These are phyloP conservation scores for Camellia oleifera DNA, from an alignment of 179 eudicot genomes.

Conservation along the genomic window DNA sequence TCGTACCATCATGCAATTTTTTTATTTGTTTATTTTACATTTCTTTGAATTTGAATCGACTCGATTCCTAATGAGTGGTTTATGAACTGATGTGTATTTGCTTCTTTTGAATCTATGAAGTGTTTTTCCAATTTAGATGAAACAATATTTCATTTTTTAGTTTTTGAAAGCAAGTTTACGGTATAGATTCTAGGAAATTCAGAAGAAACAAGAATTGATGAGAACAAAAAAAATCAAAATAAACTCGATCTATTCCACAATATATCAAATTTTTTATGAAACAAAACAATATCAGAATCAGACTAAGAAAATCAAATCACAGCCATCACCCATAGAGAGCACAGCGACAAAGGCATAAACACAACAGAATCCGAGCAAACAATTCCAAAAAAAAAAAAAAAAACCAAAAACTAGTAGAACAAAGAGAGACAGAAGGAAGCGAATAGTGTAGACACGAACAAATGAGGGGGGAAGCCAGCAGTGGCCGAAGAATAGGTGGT, in stretches of 20 bases:
- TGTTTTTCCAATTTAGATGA: neutral
- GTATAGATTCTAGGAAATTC: neutral
- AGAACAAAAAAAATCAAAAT: neutral
- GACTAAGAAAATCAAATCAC: conserved; percentile 13
- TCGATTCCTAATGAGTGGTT: too few relatives aligned
- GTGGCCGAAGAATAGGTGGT: neutral
- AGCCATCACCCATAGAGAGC: neutral
- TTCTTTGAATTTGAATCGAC: neutral
- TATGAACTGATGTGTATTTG: neutral
- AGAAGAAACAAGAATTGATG: neutral
- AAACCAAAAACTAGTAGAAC: neutral
- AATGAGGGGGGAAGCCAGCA: conserved; percentile 10
- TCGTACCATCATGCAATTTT: too few relatives aligned
- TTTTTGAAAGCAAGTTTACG: too few relatives aligned
- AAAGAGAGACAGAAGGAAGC: conserved; percentile 7
- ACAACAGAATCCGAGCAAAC: neutral
- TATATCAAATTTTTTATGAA: neutral
- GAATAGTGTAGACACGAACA: neutral
- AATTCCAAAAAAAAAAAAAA: neutral
- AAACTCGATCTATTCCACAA: neutral
- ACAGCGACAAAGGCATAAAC: neutral
- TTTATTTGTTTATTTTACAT: too few relatives aligned
- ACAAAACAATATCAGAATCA: neutral
- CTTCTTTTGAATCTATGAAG: neutral
- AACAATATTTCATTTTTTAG: neutral